These are phyloP conservation scores for Trametes gibbosa DNA, from an alignment of 768 basidiomycete species.

Conservation along the genomic window DNA sequence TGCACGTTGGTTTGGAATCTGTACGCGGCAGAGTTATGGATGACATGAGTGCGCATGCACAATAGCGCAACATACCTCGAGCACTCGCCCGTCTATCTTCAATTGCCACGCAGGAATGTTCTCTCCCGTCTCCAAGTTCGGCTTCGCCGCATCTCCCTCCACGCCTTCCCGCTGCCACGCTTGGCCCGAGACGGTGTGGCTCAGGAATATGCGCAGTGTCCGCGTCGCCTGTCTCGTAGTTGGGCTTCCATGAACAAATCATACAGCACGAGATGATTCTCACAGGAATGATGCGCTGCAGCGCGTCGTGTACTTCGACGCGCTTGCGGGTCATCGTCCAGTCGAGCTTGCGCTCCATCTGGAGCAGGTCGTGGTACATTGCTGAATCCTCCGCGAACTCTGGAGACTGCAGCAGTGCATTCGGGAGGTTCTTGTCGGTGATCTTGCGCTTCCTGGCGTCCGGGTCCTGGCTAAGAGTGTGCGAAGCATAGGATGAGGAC, in stretches of 20 bases:
- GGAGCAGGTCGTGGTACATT: slow-evolving; percentile 83
- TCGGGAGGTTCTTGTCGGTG: slow-evolving; percentile 76
- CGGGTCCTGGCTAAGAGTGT: slow-evolving; percentile 8
- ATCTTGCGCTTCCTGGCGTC: slow-evolving; percentile 68
- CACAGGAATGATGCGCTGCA: slow-evolving; percentile 71
- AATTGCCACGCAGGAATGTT: slow-evolving; percentile 89
- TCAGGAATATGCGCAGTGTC: slow-evolving; percentile 81
- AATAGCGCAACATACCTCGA: slow-evolving; percentile 56
- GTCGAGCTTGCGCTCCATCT: slow-evolving; percentile 89
- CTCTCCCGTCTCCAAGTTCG: slow-evolving; percentile 79
- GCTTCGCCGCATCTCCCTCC: slow-evolving; percentile 38
- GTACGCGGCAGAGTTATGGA: background rate
- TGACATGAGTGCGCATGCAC: background rate
- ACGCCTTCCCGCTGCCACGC: slow-evolving; percentile 66
- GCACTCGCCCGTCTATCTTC: slow-evolving; percentile 80
- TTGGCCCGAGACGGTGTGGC: slow-evolving; percentile 84
- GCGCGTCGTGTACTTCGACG: slow-evolving; percentile 88
- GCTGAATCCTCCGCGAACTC: slow-evolving; percentile 77
- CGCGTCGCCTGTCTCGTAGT: slow-evolving; percentile 60
- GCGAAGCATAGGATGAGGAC: slow-evolving; percentile 9
- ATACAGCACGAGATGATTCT: slow-evolving; percentile 19
- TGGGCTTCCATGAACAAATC: background rate
- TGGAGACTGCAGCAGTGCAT: slow-evolving; percentile 69
- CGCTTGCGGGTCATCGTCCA: slow-evolving; percentile 93
- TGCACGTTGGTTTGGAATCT: slow-evolving; percentile 61